Base-by-base conservation (phyloP, 139 green algal genomes). In the Nannochloris sp. region DNA sequence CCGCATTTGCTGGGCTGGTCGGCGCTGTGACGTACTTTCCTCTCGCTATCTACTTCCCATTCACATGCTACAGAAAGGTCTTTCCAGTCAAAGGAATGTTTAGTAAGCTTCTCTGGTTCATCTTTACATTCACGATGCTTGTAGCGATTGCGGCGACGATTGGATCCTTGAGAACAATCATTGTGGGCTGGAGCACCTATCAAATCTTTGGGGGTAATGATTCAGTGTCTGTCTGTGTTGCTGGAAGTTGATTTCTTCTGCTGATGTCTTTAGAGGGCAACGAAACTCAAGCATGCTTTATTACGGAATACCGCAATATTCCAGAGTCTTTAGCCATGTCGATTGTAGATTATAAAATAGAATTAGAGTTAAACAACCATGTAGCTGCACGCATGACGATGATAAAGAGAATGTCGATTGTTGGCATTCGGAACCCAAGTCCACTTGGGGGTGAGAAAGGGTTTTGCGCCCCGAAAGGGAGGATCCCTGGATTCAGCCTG, bases 1-100 rank as follows among this genome's bases (percentile, higher is more conserved):
- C 44, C 4, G 57, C 31, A 10, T 60, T 77, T 21, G 67, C 63
- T 61, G 69, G 48, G 7, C 24, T 69, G 0, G 37, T 73, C 14
- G 70, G 70, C 16, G 70, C 64, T 9, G 21, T 77, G 6, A 56
- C 58, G 23, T 70, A 69, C 34, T 75, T 66, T 4, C 71, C 66
- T 29, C 64, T 71, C 44, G 68, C 71, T 2, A 55, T 75, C n/a
- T 60, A 72, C 16, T 61, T 78, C 49, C 71, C 71, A 0, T 57
- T 61, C 16, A 44, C 27, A 0, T 23, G n/a, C 15, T 57, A 66
- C n/a, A 66, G 24, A 14, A 66, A 57, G 29, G 48, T 59, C 18
- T 57, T 55, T 25, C 23, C n/a, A 16, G 60, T 43, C 1, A 24
- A 12, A 7, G n/a, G 24, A 25, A 43, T 21, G 18, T 27, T 57